Percentiles rank a stretch among this genome's conserved stretches.
Evolutionary conservation across 108 stramenopile species (phyloP).

Genomic region (Conticribra weissflogii): DNA sequence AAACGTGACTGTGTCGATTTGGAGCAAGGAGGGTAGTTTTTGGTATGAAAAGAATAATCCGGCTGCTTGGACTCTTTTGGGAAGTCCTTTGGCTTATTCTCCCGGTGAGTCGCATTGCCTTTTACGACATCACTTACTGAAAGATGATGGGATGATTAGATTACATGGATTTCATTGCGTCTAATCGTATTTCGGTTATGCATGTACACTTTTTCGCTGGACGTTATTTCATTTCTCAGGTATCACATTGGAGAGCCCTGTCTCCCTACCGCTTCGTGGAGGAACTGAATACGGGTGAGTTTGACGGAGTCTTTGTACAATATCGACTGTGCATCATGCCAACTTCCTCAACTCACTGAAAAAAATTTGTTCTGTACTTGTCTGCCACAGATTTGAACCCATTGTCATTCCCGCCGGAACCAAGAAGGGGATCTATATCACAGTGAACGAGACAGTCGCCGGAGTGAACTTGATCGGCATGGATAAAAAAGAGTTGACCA

Average conservation of each 20-base stretch:
- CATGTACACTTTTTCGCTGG: background rate
- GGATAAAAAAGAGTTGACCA: constrained; percentile 5
- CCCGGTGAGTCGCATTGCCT: background rate
- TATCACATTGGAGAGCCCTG: constrained; percentile 12
- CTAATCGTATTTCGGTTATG: no score
- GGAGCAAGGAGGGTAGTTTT: constrained; percentile 16
- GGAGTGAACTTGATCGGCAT: constrained; percentile 28
- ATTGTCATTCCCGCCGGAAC: constrained; percentile 13
- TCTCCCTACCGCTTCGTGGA: constrained; percentile 14
- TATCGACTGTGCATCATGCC: background rate
- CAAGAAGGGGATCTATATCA: constrained; percentile 18
- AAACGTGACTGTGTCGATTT: constrained; percentile 10
- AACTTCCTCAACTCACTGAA: background rate
- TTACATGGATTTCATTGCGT: no score
- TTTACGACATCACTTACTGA: no score
- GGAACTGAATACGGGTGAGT: constrained; percentile 23
- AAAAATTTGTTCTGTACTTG: background rate
- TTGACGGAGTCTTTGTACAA: background rate
- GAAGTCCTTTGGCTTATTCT: constrained; percentile 20
- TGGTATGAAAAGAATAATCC: constrained; percentile 32
- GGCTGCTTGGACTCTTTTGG: constrained; percentile 5
- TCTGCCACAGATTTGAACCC: constrained; percentile 15
- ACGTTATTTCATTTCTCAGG: constrained; percentile 4
- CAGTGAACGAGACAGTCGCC: constrained; percentile 6
- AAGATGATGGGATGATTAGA: no score